phyloP scores from a whole-genome alignment of 352 stramenopile genomes.

The Phytopythium sindhum region DNA sequence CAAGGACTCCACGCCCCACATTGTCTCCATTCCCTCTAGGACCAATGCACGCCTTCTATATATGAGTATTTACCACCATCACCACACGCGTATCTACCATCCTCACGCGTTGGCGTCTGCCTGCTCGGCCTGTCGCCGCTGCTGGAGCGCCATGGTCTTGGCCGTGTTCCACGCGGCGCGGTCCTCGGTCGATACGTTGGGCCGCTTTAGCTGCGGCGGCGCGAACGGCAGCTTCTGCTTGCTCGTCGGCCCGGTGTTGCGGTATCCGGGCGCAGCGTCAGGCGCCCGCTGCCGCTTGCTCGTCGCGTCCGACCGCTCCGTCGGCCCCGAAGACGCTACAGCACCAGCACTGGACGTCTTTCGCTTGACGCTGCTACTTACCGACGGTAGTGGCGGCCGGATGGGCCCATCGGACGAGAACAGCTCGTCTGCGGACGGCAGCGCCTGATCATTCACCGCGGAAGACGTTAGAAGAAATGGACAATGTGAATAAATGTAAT shows the following conservation, averaged over 20 bases:
- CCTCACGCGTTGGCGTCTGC: background rate
- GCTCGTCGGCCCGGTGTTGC: slow-evolving; percentile 6
- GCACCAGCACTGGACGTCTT: background rate
- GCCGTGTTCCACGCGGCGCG: slow-evolving; percentile 66
- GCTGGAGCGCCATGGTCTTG: slow-evolving; percentile 51
- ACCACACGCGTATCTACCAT: background rate
- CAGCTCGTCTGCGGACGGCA: slow-evolving; percentile 48
- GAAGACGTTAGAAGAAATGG: background rate
- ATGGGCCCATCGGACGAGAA: slow-evolving; percentile 32
- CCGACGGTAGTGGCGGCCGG: background rate
- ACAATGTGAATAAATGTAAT: background rate
- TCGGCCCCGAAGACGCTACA: background rate
- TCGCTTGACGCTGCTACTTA: slow-evolving; percentile 3
- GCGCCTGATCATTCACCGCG: background rate
- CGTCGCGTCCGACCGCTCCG: slow-evolving; percentile 2
- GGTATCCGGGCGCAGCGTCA: background rate
- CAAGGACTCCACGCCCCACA: background rate
- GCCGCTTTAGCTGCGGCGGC: slow-evolving; percentile 59
- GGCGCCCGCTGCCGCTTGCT: slow-evolving; percentile 15
- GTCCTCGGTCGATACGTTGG: slow-evolving; percentile 74
- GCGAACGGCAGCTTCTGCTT: slow-evolving; percentile 43
- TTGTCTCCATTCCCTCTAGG: background rate
- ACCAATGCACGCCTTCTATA: background rate
- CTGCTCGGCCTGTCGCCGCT: slow-evolving; percentile 22
- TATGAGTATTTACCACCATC: slow-evolving; percentile 3